Conservation (phyloP, 768 basidiomycete genomes). For the Arthromyces matolae region DNA sequence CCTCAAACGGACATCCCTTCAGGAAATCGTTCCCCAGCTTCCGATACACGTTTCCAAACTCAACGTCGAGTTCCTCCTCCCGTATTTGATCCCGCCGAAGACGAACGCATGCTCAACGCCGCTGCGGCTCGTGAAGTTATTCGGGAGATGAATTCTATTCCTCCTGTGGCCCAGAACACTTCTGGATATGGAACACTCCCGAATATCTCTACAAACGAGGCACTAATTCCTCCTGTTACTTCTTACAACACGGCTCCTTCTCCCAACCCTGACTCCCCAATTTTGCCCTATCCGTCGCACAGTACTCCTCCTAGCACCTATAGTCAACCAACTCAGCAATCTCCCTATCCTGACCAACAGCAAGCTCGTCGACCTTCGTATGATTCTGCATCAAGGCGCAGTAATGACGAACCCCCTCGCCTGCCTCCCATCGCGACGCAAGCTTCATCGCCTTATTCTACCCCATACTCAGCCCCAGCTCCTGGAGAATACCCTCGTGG, state of each 20-base stretch:
- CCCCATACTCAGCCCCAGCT: constrained; percentile 25
- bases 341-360: constrained; percentile 2
- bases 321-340: neutral
- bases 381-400: neutral
- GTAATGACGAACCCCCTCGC: constrained; percentile 11
- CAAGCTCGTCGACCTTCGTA: constrained; percentile 3
- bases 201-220: constrained; percentile 4
- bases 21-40: constrained; percentile 4
- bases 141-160: constrained; percentile 57
- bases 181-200: constrained; percentile 3
- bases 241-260: constrained; percentile 38
- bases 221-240: constrained; percentile 34
- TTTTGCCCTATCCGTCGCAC: constrained; percentile 17
- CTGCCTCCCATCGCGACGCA: constrained; percentile 5
- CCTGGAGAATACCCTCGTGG: constrained; percentile 36
- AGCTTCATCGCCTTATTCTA: constrained; percentile 25
- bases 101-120: constrained; percentile 55
- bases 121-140: constrained; percentile 69
- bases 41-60: constrained; percentile 13
- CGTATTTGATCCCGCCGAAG: constrained; percentile 34
- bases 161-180: constrained; percentile 14
- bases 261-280: constrained; percentile 27
- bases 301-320: constrained; percentile 13
- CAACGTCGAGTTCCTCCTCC: constrained; percentile 37
- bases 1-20: neutral